Evolutionary conservation across 164 flowering plant genomes (phyloP).

Genomic region (Protea cynaroides): DNA sequence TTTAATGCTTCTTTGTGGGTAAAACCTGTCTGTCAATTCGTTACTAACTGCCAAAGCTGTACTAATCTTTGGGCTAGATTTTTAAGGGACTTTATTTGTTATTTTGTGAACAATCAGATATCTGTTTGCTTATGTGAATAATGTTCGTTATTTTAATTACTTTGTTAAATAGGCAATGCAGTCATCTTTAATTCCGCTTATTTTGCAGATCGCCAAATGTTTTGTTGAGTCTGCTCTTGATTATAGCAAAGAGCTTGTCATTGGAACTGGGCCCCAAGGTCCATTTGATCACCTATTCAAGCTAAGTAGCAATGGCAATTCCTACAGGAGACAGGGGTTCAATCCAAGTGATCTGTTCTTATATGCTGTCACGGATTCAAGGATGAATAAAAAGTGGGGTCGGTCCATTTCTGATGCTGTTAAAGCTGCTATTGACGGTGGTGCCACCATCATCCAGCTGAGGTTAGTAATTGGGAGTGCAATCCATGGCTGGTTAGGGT

Average conservation of each 20-base stretch:
- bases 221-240: constrained; percentile 68
- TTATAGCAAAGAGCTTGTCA: constrained; percentile 70
- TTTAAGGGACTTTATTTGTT: too few species aligned
- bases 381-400: constrained; percentile 84
- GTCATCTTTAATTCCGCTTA: constrained; percentile 5
- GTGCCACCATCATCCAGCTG: constrained; percentile 86
- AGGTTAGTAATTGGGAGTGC: constrained; percentile 42
- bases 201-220: constrained; percentile 70
- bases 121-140: too few species aligned
- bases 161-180: neutral
- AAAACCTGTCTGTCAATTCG: too few species aligned
- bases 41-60: too few species aligned
- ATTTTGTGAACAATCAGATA: too few species aligned
- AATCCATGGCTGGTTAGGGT: too few species aligned
- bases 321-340: constrained; percentile 25
- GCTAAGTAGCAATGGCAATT: constrained; percentile 29
- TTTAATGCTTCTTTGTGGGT: too few species aligned
- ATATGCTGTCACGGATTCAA: constrained; percentile 87
- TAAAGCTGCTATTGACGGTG: constrained; percentile 85
- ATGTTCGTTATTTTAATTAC: neutral
- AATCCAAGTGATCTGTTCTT: constrained; percentile 58
- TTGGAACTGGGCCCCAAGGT: constrained; percentile 86
- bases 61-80: too few species aligned
- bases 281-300: constrained; percentile 79
- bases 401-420: constrained; percentile 82